These are phyloP conservation scores for Gossypium bickii DNA, from an alignment of 345 rosid genomes.

Conservation along the genomic window DNA sequence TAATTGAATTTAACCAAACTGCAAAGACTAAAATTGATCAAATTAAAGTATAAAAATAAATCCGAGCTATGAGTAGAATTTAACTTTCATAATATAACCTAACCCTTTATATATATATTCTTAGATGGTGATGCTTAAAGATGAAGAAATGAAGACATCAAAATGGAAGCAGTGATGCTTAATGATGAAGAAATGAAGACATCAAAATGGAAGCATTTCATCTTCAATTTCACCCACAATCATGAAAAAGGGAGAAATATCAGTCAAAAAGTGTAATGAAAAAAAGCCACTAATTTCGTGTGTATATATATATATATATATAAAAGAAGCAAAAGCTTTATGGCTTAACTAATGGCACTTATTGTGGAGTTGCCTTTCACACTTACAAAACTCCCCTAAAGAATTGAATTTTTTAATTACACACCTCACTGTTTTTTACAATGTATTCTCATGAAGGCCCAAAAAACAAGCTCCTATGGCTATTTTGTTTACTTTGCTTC, in stretches of 20 bases:
- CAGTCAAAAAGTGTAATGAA: background rate
- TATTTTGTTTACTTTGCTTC: slow-evolving; percentile 10
- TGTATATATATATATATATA: too few relatives aligned
- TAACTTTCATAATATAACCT: too few relatives aligned
- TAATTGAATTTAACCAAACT: too few relatives aligned
- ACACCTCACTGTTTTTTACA: background rate
- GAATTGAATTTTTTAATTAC: slow-evolving; percentile 12
- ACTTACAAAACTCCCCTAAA: slow-evolving; percentile 1
- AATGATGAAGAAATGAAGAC: background rate
- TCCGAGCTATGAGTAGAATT: too few relatives aligned
- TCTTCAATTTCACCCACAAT: background rate
- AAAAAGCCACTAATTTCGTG: background rate
- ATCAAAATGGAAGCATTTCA: background rate
- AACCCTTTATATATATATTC: too few relatives aligned
- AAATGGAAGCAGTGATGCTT: background rate
- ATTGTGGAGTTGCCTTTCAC: slow-evolving; percentile 12
- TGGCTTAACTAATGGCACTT: slow-evolving; percentile 3
- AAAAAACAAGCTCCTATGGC: background rate
- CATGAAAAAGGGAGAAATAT: background rate
- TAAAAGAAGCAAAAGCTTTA: background rate
- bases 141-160: background rate
- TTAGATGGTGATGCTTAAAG: background rate
- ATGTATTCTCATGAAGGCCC: background rate
- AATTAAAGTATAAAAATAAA: too few relatives aligned
- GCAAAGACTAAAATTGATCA: too few relatives aligned